Evolutionary conservation across 202 grass and related monocot genomes (phyloP).

Genomic region (Panicum virgatum): DNA sequence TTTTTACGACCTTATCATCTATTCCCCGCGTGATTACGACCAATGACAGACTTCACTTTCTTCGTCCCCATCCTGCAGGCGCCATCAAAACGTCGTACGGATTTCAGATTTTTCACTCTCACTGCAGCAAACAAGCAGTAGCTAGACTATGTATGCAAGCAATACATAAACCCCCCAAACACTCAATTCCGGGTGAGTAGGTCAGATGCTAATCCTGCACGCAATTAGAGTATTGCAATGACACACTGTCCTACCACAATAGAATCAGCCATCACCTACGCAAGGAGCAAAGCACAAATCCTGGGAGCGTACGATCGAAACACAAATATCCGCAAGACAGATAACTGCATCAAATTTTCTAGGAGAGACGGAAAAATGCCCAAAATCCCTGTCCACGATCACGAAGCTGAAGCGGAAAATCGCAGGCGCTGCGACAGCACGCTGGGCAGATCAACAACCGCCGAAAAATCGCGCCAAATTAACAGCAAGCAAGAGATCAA

Average conservation of each 20-base stretch:
- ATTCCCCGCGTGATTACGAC: conserved; percentile 13
- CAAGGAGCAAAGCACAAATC: neutral
- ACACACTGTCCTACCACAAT: neutral
- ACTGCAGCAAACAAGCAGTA: neutral
- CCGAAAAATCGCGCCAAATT: conserved; percentile 2
- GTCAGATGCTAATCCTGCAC: neutral
- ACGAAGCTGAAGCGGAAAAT: neutral
- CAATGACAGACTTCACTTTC: neutral
- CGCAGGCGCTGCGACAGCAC: neutral
- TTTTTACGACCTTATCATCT: conserved; percentile 13
- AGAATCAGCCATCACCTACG: neutral
- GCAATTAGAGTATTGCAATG: neutral
- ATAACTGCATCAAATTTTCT: neutral
- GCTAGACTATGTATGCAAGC: neutral
- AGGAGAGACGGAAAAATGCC: neutral
- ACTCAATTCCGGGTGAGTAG: neutral
- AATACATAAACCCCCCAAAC: neutral
- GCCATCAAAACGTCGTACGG: neutral
- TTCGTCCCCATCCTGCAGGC: conserved; percentile 36
- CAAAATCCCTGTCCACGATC: neutral
- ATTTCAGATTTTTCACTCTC: neutral
- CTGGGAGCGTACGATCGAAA: neutral
- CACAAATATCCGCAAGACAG: neutral
- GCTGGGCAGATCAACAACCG: conserved; percentile 18
- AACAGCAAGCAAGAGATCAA: neutral